Conservation (phyloP, 768 basidiomycete species). For the Boletellus ananiceps region DNA sequence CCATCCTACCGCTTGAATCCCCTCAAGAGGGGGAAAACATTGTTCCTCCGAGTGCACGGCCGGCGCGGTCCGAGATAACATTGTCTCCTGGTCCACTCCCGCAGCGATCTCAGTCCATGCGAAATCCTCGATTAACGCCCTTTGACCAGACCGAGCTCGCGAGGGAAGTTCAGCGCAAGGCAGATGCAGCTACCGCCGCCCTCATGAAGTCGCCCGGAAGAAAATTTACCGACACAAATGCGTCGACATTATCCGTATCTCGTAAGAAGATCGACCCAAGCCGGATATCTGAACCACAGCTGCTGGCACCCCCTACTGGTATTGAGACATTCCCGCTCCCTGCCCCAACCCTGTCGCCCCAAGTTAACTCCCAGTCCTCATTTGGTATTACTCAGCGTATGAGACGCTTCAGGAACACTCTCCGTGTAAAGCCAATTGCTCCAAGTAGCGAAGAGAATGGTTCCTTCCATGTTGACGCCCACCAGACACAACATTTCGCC, state of each 20-base stretch:
- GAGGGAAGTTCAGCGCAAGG: conserved; percentile 62
- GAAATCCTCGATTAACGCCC: conserved; percentile 36
- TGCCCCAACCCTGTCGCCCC: conserved; percentile 30
- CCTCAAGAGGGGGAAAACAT: conserved; percentile 15
- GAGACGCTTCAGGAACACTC: conserved; percentile 64
- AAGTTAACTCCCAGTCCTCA: conserved; percentile 36
- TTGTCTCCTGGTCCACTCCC: conserved; percentile 20
- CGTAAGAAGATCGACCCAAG: conserved; percentile 58
- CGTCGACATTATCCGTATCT: conserved; percentile 37
- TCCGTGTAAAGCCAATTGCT: conserved; percentile 50
- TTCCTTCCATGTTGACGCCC: conserved; percentile 40
- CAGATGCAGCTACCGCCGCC: conserved; percentile 60
- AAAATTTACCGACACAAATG: conserved; percentile 39
- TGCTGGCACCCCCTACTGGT: conserved; percentile 64
- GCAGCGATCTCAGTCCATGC: conserved; percentile 34
- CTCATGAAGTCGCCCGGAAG: conserved; percentile 48
- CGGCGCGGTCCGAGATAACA: neutral
- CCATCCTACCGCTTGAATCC: conserved; percentile 26
- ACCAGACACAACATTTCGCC: conserved; percentile 33
- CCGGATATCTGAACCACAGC: conserved; percentile 61
- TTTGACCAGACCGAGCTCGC: conserved; percentile 54
- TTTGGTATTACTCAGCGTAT: conserved; percentile 63
- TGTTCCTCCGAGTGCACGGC: conserved; percentile 2
- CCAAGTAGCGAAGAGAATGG: conserved; percentile 49
- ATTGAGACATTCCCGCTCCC: conserved; percentile 64